Base-by-base conservation (phyloP, 2,329 filamentous ascomycete species). In the Thermochaetoides dissita region DNA sequence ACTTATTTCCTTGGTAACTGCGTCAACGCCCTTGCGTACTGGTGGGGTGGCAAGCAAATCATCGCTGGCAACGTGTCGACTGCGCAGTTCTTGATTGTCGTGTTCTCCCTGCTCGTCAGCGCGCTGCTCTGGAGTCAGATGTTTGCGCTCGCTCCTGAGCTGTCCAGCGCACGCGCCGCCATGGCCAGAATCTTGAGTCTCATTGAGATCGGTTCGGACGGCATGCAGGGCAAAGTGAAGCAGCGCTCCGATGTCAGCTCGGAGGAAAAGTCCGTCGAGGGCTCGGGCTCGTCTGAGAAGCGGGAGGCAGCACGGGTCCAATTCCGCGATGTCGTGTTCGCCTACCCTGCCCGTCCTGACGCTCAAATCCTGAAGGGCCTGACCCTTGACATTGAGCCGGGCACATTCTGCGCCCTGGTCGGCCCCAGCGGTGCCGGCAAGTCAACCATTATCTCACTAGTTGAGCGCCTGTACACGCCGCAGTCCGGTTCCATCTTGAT, bases 41-140 rank as follows among this genome's bases (percentile, higher is more conserved):
- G 81, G 80, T 88, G 82, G 81, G 82, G 82, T 3, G 71, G 80
- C 0, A 80, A 75, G 51, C 74, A 78, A 49, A 83, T 87, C 44
- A 71, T 78, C 36, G 67, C 71, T 31, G 81, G 81, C 3, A 62
- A 74, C 41, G 81, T 81, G 49, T 66, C 63, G 1, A 72, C 72
- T 34, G 74, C 76, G 30, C 71, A 81, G 11, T 87, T 86, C 62
- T 76, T 87, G 56, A 81, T 84, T 51, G 79, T 87, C 9, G 67
- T 86, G 7, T 69, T 82, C 7, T 72, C 81, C 2, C 71, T 88
- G 50, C 69, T 88, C 2, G 76, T 86, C 34, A 81, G 77, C 44
- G 81, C 83, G 0, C 77, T 84, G 55, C 67, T 81, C 3, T 84
- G 79, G 67, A 78, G 81, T 7, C 77, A 84, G 53, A 76, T 87